Evolutionary conservation across 179 eudicot species (phyloP).

Genomic region (Dionaea muscipula): DNA sequence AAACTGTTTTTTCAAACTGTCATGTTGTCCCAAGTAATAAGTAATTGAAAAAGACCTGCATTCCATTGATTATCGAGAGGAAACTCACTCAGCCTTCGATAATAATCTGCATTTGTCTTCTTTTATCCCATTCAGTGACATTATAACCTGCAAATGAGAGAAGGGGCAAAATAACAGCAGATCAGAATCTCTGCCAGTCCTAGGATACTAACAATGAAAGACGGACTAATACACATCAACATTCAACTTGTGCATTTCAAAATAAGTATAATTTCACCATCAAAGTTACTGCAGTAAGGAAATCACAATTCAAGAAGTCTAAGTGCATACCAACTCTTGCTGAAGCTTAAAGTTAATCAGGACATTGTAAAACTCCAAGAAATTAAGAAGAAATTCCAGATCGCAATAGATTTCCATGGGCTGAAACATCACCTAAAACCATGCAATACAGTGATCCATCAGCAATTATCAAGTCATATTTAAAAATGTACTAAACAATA

Average conservation of each 20-base stretch:
- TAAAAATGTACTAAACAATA: not conserved
- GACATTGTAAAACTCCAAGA: constrained; percentile 47
- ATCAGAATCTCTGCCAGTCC: not conserved
- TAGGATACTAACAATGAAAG: not conserved
- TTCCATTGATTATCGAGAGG: too few species aligned
- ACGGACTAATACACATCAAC: not conserved
- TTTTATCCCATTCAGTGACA: constrained; percentile 62
- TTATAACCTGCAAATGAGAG: constrained; percentile 39
- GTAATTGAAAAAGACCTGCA: too few species aligned
- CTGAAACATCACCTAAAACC: constrained; percentile 47
- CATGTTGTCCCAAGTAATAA: too few species aligned
- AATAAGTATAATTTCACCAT: not conserved
- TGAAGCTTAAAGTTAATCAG: constrained; percentile 35
- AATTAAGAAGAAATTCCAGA: constrained; percentile 32
- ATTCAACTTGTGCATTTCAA: not conserved
- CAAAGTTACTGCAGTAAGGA: too few species aligned
- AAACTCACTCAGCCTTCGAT: constrained; percentile 72
- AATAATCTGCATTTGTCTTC: constrained; percentile 47
- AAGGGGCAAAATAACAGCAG: not conserved
- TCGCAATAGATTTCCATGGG: constrained; percentile 50
- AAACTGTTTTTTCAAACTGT: too few species aligned
- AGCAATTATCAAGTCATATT: not conserved
- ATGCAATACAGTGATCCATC: not conserved
- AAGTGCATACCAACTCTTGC: constrained; percentile 48
- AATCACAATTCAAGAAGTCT: constrained; percentile 1